Evolutionary conservation across 345 rosid species (phyloP), one percentile per base, ranked within the genome.

Genomic region (Geranium rotundifolium): DNA sequence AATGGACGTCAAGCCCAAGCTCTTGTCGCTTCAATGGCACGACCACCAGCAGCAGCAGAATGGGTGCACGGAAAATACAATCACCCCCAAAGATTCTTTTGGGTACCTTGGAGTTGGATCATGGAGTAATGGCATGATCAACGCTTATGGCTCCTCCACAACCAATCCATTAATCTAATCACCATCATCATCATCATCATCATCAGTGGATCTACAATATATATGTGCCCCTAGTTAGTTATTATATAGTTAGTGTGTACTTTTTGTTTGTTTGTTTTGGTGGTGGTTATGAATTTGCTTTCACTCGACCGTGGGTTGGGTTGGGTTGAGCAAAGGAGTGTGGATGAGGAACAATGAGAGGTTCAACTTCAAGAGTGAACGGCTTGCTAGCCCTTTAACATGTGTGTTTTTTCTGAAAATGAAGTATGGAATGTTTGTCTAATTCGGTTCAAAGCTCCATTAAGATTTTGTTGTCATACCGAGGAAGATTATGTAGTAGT

Each of bases 21-120:
- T 86, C 34, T 71, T 84, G 61, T 84, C 96, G 29, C 88, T 88
- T 31, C 90, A 89, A 41, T 89, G 96, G 96, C 96, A 89, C 68
- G 85, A 81, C 65, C 92, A 86, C 65, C 41, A 34, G 10, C 41
- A 34, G 10, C 41, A 78, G 82, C 41, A 80, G 83, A 71, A 70
- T 89, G 4, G 82, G 78, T 56, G 76, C 65, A 57, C 81, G 82
- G 59, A 84, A 82, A 64, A 65, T 50, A 19, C 13, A 20, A 4
- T 14, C 7, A 20, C 27, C 37, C 13, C 29, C 57, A 27, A 49
- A 15, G 81, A 73, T 64, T 57, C 72, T 27, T 76, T 57, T 61
- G 85, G 85, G 20, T 73, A 78, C 66, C 41, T 74, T 68, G 74
- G 74, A 56, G 27, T 74, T 68, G 74, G 74, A 56, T 62, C 91